Conservation (phyloP, 2,329 filamentous ascomycete genomes). For the Ophiocordyceps camponoti-rufipedis region DNA sequence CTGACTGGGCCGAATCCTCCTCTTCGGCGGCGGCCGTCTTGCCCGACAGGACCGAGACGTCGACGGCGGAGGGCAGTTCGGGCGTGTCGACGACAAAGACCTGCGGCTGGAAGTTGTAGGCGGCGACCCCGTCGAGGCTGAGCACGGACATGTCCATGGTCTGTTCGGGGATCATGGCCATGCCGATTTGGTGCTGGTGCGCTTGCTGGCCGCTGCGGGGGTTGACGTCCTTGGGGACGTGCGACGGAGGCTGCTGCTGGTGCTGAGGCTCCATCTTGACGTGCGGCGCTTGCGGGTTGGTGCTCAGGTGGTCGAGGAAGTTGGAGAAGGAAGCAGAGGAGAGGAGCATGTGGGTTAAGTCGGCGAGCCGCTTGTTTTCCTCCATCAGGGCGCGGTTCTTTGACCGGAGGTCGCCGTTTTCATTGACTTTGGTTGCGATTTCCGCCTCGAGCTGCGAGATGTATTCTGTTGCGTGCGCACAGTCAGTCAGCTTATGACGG, state of each 20-base stretch:
- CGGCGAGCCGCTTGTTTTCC: constrained; percentile 66
- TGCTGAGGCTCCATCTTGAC: constrained; percentile 21
- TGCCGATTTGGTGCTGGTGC: constrained; percentile 51
- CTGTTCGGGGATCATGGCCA: constrained; percentile 72
- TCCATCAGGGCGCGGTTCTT: constrained; percentile 71
- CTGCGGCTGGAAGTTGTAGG: constrained; percentile 46
- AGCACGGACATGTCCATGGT: constrained; percentile 58
- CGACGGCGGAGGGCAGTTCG: constrained; percentile 40
- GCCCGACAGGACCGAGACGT: constrained; percentile 47
- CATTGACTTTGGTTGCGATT: constrained; percentile 65
- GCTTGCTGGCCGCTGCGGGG: constrained; percentile 36
- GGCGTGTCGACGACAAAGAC: constrained; percentile 63
- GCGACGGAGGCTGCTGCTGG: constrained; percentile 22
- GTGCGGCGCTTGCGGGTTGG: constrained; percentile 27
- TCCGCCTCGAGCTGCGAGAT: constrained; percentile 87
- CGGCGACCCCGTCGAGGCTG: constrained; percentile 29
- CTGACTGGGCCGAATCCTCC: constrained; percentile 21
- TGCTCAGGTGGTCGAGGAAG: constrained; percentile 55
- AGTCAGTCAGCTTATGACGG: background rate
- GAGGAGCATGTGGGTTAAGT: constrained; percentile 66
- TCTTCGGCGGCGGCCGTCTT: constrained; percentile 41
- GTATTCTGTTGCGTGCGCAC: constrained; percentile 48
- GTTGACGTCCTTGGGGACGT: constrained; percentile 48
- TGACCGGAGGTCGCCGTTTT: constrained; percentile 61
- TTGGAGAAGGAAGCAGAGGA: constrained; percentile 67